Base-by-base conservation (phyloP, 75 land plant genomes). In the Sequoia sempervirens region DNA sequence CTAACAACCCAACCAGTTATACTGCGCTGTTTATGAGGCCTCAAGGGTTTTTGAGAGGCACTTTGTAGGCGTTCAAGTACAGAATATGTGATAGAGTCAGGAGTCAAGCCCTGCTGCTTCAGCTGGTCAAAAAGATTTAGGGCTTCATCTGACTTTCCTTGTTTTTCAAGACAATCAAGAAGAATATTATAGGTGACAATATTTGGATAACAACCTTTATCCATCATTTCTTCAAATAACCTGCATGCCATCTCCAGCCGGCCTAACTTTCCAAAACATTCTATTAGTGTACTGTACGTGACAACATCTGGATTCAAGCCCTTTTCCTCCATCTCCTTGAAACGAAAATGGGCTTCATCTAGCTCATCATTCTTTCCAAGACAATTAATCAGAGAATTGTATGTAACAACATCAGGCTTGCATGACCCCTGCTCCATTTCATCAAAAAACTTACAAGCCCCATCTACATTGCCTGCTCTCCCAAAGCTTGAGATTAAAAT, bases 141-240 rank as follows among this genome's bases (percentile, higher is more conserved):
- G 28, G 93, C 95, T 74, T 92, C 91, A 30, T 88, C 84, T n/a
- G 84, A 86, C 82, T 88, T 88, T 61, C 95, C 95, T 82, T 87
- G 81, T 74, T 82, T 93, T 87, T 92, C 92, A 74, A 95, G 92
- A 85, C 93, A 93, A 80, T 93, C 91, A 54, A 97, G 91, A 32
- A 97, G 85, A 45, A 93, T 95, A 75, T 97, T 97, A 86, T 97
- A 97, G 14, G 99, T 95, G 32, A 97, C 93, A 76, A 94, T 92
- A 80, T 93, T 93, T 13, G 97, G 94, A 58, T 38, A 87, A 84
- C 93, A 90, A 1, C 92, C 93, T 64, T 88, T 86, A 38, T 87
- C 90, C 68, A 84, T 86, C 94, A 97, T 93, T 46, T 95, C 94
- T 84, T 97, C 92, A 86, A 97, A 95, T 81, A 97, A 92, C 36